Percentiles rank a stretch among this genome's conserved stretches.
Conservation (phyloP, 192 early-diverging fungal genomes). For the Backusella luteola region DNA sequence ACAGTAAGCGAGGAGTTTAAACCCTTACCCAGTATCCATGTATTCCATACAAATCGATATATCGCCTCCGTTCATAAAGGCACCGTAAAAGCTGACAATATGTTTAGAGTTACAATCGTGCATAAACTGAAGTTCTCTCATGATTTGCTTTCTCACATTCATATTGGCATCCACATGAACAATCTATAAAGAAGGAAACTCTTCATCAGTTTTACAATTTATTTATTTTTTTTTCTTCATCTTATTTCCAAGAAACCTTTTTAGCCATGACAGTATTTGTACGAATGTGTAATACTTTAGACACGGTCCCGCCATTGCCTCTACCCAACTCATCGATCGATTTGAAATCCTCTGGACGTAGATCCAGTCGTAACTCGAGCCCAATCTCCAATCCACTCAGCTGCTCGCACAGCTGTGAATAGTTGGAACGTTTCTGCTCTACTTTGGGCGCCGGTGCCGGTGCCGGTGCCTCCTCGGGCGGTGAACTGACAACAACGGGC, state of each 20-base stretch:
- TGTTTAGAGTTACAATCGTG: constrained; percentile 93
- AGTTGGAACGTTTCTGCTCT: background rate
- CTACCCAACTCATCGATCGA: constrained; percentile 80
- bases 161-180: constrained; percentile 45
- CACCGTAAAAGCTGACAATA: constrained; percentile 95
- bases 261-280: constrained; percentile 90
- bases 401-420: constrained; percentile 35
- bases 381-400: constrained; percentile 63
- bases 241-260: constrained; percentile 61
- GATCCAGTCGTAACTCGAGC: constrained; percentile 68
- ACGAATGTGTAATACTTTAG: constrained; percentile 81
- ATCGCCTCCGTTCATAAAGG: constrained; percentile 76
- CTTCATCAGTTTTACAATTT: background rate
- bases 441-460: background rate
- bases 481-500: constrained; percentile 37
- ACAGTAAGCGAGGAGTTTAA: background rate
- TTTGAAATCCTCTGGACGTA: constrained; percentile 80
- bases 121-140: constrained; percentile 92
- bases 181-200: background rate
- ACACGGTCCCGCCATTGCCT: constrained; percentile 92
- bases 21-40: constrained; percentile 77
- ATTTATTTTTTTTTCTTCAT: constrained; percentile 12
- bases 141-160: constrained; percentile 77
- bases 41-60: constrained; percentile 97
- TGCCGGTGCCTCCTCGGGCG: constrained; percentile 1